Conservation (phyloP, 2,329 filamentous ascomycete species). For the Dendryphion nanum region DNA sequence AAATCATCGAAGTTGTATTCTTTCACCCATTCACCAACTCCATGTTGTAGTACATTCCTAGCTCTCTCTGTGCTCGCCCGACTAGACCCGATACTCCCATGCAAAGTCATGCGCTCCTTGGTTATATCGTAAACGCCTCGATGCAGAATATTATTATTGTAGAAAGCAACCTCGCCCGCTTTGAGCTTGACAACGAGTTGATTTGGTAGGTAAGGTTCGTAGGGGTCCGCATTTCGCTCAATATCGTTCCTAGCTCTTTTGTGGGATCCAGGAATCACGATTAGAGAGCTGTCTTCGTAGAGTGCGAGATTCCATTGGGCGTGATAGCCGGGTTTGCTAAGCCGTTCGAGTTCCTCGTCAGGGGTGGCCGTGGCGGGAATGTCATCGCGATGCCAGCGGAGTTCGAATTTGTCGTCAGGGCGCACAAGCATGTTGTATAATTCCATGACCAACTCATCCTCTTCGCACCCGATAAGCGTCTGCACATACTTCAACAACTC, state of each 20-base stretch:
- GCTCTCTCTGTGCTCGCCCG: conserved; percentile 57
- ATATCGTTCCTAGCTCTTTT: conserved; percentile 64
- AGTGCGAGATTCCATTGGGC: conserved; percentile 87
- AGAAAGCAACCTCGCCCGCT: conserved; percentile 80
- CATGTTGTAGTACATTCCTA: conserved; percentile 74
- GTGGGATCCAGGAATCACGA: conserved; percentile 79
- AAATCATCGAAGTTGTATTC: conserved; percentile 60
- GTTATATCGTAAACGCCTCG: conserved; percentile 62
- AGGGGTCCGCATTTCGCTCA: conserved; percentile 68
- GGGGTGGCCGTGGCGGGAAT: conserved; percentile 64
- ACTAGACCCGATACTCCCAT: conserved; percentile 67
- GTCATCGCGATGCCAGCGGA: conserved; percentile 86
- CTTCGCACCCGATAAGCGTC: conserved; percentile 56
- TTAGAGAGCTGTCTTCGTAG: conserved; percentile 67
- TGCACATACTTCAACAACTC: conserved; percentile 62
- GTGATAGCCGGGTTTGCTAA: conserved; percentile 65
- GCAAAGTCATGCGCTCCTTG: conserved; percentile 67
- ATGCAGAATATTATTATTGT: conserved; percentile 86
- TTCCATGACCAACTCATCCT: conserved; percentile 74
- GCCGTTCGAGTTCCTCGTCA: conserved; percentile 64
- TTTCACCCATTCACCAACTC: conserved; percentile 65
- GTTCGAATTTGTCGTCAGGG: conserved; percentile 67
- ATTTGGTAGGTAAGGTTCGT: conserved; percentile 59
- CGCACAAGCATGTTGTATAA: conserved; percentile 82
- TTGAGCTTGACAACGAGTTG: conserved; percentile 66